Evolutionary conservation across 805 yeast species (phyloP), one percentile per base, ranked within the genome.

Genomic region (Candida montana): DNA sequence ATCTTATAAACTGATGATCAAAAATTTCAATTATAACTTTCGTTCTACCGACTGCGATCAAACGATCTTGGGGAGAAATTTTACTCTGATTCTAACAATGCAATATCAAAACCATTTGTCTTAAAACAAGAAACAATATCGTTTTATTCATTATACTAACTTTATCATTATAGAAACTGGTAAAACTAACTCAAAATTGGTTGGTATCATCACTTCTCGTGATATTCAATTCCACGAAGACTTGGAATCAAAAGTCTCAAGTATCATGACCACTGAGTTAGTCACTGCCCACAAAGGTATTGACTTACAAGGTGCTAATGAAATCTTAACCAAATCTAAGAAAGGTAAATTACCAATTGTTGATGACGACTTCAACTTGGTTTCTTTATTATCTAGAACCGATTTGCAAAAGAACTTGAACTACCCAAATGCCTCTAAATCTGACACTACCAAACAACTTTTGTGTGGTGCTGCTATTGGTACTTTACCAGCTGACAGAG

Each of bases 381-480:
- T 90, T 40, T 83, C 96, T 37, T 77, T 93, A 72, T 73, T 93
- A 52, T 88, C 97, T 31, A 84, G 96, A 74, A 88, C 96, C 47
- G 99, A 93, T 69, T 81, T 93, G 72, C 95, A 88, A 76, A 93
- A 93, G 77, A 93, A 93, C 72, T 83, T 83, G 71, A 76, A 78
- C 63, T 93, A 76, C 75, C 99, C 99, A 57, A 73, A 81, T 52
- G 99, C 99, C 42, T 89, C 97, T 51, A 93, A 93, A 72, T 85
- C 96, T 29, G 81, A 81, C 58, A 73, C 81, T 55, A 86, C 98
- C 40, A 93, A 93, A 75, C 99, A 93, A 74, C 77, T 93, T 63
- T 76, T 93, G 60, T 88, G 96, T 77, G 99, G 98, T 77, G 99
- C 99, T 57, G 95, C 99, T 50, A 80, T 93, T 62, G 99, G 99